These are phyloP conservation scores for Herpetomonas tarakana DNA, from an alignment of 208 protist species.

Conservation along the genomic window DNA sequence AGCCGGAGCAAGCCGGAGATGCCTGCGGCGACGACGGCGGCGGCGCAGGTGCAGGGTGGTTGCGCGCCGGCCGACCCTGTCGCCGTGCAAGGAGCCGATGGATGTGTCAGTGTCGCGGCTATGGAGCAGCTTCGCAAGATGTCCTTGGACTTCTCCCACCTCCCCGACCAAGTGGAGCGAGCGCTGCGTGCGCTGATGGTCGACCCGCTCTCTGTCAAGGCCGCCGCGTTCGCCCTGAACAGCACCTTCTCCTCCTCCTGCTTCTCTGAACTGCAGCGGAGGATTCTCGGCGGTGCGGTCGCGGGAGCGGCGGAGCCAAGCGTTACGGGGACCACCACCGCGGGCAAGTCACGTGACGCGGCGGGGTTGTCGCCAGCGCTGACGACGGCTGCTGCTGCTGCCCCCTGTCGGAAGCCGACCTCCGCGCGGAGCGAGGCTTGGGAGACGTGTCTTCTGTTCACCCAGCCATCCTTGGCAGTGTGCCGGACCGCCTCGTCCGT, in stretches of 20 bases:
- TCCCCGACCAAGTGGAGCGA: slow-evolving; percentile 1
- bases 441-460: neutral
- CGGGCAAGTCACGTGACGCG: slow-evolving; percentile 11
- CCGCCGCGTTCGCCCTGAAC: slow-evolving; percentile 7
- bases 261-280: slow-evolving; percentile 3
- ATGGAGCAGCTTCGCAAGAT: neutral
- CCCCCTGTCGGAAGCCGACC: neutral
- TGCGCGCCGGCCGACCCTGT: neutral
- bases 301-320: neutral
- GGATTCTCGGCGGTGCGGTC: slow-evolving; percentile 7
- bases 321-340: neutral
- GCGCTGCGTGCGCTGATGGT: neutral
- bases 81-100: neutral
- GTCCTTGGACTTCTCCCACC: neutral
- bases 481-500: slow-evolving; percentile 5
- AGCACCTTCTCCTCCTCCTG: neutral
- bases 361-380: slow-evolving; percentile 14
- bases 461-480: neutral
- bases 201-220: neutral
- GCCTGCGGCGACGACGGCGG: neutral
- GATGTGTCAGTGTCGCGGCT: neutral
- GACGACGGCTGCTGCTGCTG: slow-evolving; percentile 4
- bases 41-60: too few species aligned
- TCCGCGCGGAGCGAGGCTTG: neutral
- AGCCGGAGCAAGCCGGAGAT: neutral